Evolutionary conservation across 192 early-diverging fungal genomes (phyloP).

Genomic region (Thoreauomyces humboldtii): DNA sequence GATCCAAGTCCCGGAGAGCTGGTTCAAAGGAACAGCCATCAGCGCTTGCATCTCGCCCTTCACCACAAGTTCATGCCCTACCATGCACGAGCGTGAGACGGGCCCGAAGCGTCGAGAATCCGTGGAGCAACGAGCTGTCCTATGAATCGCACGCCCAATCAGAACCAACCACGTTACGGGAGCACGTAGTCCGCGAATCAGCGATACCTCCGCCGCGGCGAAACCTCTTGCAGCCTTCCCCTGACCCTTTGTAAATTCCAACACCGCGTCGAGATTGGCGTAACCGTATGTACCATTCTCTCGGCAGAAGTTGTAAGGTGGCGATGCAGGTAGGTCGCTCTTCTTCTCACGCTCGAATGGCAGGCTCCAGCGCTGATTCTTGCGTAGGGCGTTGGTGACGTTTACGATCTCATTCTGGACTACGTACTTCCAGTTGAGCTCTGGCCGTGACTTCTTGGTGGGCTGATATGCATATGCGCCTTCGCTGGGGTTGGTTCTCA

Average conservation of each 20-base stretch:
- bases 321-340: neutral
- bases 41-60: too few species aligned
- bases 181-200: too few species aligned
- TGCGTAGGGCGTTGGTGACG: slow-evolving; percentile 76
- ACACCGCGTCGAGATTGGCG: slow-evolving; percentile 21
- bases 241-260: slow-evolving; percentile 23
- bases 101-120: slow-evolving; percentile 64
- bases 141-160: too few species aligned
- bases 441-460: slow-evolving; percentile 26
- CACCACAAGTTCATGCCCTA: too few species aligned
- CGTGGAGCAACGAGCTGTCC: slow-evolving; percentile 66
- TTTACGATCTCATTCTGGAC: slow-evolving; percentile 72
- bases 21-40: too few species aligned
- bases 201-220: neutral
- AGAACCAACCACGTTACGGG: too few species aligned
- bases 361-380: slow-evolving; percentile 76
- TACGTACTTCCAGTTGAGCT: slow-evolving; percentile 68
- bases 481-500: too few species aligned
- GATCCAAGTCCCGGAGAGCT: slow-evolving; percentile 46
- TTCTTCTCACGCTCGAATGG: slow-evolving; percentile 14
- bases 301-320: slow-evolving; percentile 19
- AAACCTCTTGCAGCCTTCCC: slow-evolving; percentile 1
- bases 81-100: slow-evolving; percentile 47
- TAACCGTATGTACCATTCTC: slow-evolving; percentile 9
- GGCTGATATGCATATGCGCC: neutral